Percentiles rank a stretch among this genome's conserved stretches.
Conservation (phyloP, 495 filamentous ascomycete species). For the Cetradonia linearis region DNA sequence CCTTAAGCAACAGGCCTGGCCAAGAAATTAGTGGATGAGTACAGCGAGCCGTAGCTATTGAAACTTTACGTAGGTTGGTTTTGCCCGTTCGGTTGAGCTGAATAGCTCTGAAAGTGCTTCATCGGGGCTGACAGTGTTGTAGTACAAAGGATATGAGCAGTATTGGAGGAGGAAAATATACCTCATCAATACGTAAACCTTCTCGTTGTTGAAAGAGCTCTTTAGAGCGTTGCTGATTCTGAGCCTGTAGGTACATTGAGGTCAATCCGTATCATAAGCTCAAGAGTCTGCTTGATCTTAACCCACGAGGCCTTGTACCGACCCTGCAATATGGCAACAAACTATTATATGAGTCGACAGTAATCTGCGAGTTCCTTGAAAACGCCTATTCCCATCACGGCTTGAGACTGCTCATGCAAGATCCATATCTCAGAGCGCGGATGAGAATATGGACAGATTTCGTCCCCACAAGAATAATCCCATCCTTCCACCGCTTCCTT, state of each 20-base stretch:
- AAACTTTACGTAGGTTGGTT: constrained; percentile 60
- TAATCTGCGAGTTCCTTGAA: constrained; percentile 62
- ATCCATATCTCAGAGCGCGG: constrained; percentile 48
- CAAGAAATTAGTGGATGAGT: constrained; percentile 38
- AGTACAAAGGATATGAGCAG: constrained; percentile 58
- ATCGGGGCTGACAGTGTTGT: not conserved
- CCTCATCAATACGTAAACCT: constrained; percentile 41
- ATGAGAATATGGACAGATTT: constrained; percentile 62
- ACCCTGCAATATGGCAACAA: constrained; percentile 45
- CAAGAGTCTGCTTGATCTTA: constrained; percentile 50
- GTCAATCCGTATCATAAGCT: constrained; percentile 63
- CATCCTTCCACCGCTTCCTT: constrained; percentile 53
- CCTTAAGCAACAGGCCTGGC: constrained; percentile 45
- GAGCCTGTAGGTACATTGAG: constrained; percentile 44
- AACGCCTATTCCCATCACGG: constrained; percentile 46
- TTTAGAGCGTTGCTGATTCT: not conserved
- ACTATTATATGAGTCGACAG: constrained; percentile 55
- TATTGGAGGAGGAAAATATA: constrained; percentile 59
- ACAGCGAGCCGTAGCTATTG: constrained; percentile 37
- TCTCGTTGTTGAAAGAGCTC: too few species aligned
- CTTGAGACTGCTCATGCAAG: constrained; percentile 41
- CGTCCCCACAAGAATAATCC: constrained; percentile 51
- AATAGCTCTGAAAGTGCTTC: not conserved
- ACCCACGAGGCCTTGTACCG: constrained; percentile 60
- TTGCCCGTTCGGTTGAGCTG: constrained; percentile 36